Evolutionary conservation across 805 yeast genomes (phyloP), one percentile per base, ranked within the genome.

Genomic region (Lipomyces lipofer): DNA sequence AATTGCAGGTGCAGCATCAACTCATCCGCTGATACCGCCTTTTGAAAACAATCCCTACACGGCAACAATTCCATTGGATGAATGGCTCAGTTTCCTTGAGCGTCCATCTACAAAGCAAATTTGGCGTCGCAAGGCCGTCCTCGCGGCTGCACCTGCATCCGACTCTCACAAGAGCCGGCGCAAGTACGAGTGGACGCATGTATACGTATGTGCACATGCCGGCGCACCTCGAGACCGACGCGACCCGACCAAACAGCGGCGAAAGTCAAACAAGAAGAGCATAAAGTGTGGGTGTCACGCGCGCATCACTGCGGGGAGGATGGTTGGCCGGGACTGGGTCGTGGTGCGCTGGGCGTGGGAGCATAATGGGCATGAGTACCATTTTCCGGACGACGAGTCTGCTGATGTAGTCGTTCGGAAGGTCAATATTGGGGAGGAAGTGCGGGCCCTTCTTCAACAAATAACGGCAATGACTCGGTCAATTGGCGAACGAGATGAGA

Each of bases 131-230:
- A 52, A 52, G 35, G 51, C 27, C 21, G 25, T n/a, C 21, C 51
- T 43, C 8, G 22, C 21, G 17, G 38, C 39, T 8, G n/a, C 42
- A 8, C 24, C 30, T 13, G 47, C 10, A 2, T 25, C 13, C 9
- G 46, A 17, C 15, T 9, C n/a, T 22, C 4, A 42, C 5, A 46
- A 51, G 13, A 13, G 47, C 4, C 35, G 36, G 22, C 33, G 38
- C 21, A 52, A 47, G 64, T 83, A 81, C 86, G 83, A 83, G n/a
- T 22, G 60, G 49, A 43, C 48, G 29, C 43, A 24, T 12, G 36
- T 56, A 17, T 51, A 51, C 38, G 51, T 46, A 12, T 51, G 52
- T 49, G 46, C 52, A 21, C 50, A 50, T 40, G 44, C 44, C 35
- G 52, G 44, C 27, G 24, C 33, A 17, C 53, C 52, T 4, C 49